Evolutionary conservation across 345 rosid species (phyloP).

Genomic region (Melaleuca alternifolia): DNA sequence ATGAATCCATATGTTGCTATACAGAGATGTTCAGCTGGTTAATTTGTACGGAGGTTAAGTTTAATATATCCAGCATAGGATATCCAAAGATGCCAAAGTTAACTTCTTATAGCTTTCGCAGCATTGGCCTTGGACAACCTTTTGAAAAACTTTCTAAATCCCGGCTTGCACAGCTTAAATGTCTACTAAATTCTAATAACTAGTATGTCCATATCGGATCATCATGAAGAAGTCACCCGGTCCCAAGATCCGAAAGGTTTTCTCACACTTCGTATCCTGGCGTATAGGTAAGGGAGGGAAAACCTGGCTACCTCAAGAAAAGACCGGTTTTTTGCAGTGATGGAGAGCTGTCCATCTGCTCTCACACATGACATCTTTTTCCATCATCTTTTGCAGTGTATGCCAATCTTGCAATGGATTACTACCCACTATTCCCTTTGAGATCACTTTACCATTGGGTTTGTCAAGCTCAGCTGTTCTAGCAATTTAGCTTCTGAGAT

Average conservation of each 20-base stretch:
- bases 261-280: background rate
- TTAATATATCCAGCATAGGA: background rate
- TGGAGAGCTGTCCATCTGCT: background rate
- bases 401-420: background rate
- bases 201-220: background rate
- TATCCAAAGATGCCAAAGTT: background rate
- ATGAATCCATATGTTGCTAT: background rate
- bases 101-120: background rate
- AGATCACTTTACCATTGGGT: rapidly evolving
- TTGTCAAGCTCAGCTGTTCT: background rate
- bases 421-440: background rate
- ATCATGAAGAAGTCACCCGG: background rate
- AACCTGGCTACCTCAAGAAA: background rate
- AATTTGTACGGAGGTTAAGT: background rate
- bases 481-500: background rate
- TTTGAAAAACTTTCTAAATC: too few relatives aligned
- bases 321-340: rapidly evolving
- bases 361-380: background rate
- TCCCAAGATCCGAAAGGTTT: background rate
- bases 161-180: background rate
- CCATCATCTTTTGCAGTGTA: background rate
- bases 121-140: background rate
- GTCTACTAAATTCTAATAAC: background rate
- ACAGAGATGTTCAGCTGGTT: background rate
- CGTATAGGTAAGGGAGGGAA: background rate